A percentile compares a stretch with the other conserved stretches of the same genome.
Evolutionary conservation across 176 grass and related monocot species (phyloP).

Genomic region (Phoenix roebelenii): DNA sequence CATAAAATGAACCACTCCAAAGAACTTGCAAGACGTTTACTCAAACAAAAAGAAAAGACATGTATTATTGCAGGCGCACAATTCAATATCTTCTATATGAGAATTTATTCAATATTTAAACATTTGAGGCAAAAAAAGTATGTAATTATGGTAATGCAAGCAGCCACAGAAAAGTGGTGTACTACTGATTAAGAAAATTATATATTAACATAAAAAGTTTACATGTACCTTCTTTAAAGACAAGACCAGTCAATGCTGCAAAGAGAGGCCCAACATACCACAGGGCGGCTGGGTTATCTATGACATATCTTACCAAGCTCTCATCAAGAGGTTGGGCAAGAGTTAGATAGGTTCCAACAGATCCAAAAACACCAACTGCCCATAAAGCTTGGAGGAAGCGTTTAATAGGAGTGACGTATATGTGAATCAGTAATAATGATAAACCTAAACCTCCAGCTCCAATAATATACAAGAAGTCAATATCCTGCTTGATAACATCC

Average conservation of each 20-base stretch:
- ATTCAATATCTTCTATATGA: too few relatives aligned
- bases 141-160: too few relatives aligned
- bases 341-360: slow-evolving; percentile 40
- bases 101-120: too few relatives aligned
- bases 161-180: too few relatives aligned
- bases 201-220: background rate
- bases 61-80: too few relatives aligned
- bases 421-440: slow-evolving; percentile 74
- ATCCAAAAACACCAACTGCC: slow-evolving; percentile 46
- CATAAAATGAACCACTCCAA: too few relatives aligned
- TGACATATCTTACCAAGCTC: slow-evolving; percentile 46
- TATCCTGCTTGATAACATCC: slow-evolving; percentile 28
- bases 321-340: slow-evolving; percentile 44
- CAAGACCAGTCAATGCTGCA: slow-evolving; percentile 73
- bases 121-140: too few relatives aligned
- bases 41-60: too few relatives aligned
- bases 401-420: slow-evolving; percentile 73
- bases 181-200: background rate
- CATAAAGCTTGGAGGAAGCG: slow-evolving; percentile 73
- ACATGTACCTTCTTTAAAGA: slow-evolving; percentile 85
- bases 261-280: slow-evolving; percentile 78
- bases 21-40: too few relatives aligned
- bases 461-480: slow-evolving; percentile 42
- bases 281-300: slow-evolving; percentile 40
- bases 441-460: slow-evolving; percentile 61